Conservation (phyloP, 2,329 filamentous ascomycete species). For the Fusarium bulbicola region DNA sequence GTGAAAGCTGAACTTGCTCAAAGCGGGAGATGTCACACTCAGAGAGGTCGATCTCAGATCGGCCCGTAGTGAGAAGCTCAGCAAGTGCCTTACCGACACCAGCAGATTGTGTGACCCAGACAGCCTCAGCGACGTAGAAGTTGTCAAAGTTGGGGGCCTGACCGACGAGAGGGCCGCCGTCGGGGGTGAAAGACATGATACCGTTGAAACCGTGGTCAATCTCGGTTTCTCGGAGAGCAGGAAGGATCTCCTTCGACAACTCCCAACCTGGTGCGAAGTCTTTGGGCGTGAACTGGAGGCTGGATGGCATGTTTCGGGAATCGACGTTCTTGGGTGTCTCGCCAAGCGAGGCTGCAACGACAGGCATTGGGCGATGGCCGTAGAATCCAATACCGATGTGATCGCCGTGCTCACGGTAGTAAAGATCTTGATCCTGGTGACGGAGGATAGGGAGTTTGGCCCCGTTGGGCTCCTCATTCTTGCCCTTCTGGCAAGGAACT, state of each 20-base stretch:
- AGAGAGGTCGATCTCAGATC: slow-evolving; percentile 63
- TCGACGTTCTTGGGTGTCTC: slow-evolving; percentile 62
- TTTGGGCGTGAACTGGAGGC: slow-evolving; percentile 65
- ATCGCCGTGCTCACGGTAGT: slow-evolving; percentile 72
- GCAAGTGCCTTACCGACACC: slow-evolving; percentile 70
- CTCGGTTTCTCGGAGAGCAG: slow-evolving; percentile 58
- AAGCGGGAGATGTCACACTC: slow-evolving; percentile 70
- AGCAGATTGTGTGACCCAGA: slow-evolving; percentile 73
- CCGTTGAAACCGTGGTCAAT: slow-evolving; percentile 71
- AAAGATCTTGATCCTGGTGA: slow-evolving; percentile 70
- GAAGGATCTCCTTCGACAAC: slow-evolving; percentile 63
- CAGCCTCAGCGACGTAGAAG: slow-evolving; percentile 71
- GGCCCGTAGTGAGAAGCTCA: slow-evolving; percentile 64
- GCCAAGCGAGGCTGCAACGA: slow-evolving; percentile 64
- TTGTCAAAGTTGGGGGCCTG: slow-evolving; percentile 66
- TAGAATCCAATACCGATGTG: slow-evolving; percentile 72
- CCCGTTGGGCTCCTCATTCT: slow-evolving; percentile 52
- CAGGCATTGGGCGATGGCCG: slow-evolving; percentile 69
- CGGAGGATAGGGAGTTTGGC: slow-evolving; percentile 67
- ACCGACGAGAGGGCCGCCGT: slow-evolving; percentile 68
- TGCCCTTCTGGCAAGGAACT: slow-evolving; percentile 54
- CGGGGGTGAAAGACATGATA: slow-evolving; percentile 72
- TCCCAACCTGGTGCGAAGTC: slow-evolving; percentile 71
- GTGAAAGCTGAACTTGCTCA: slow-evolving; percentile 67
- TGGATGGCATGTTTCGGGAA: slow-evolving; percentile 71